Percentiles rank a stretch among this genome's conserved stretches.
phyloP scores from a whole-genome alignment of 495 filamentous ascomycete genomes.

The Aspergillus coremiiformis region DNA sequence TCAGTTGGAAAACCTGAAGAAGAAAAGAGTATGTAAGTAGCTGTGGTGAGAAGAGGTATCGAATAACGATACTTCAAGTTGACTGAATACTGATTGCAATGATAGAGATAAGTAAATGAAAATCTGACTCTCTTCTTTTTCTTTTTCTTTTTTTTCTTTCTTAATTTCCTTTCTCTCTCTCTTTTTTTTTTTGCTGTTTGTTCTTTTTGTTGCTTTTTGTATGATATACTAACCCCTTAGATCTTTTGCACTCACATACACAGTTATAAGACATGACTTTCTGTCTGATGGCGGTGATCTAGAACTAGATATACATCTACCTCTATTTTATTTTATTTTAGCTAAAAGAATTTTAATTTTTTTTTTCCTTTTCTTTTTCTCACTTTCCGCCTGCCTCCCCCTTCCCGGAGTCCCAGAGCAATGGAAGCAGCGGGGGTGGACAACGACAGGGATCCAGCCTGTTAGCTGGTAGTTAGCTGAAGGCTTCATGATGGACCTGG shows the following conservation, averaged over 20 bases:
- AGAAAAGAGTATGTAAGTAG: background rate
- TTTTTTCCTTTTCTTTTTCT: background rate
- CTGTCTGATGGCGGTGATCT: conserved; percentile 14
- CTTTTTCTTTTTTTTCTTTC: background rate
- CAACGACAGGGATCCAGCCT: conserved; percentile 14
- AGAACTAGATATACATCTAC: conserved; percentile 23
- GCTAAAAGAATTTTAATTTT: background rate
- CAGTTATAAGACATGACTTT: background rate
- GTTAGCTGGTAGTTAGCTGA: conserved; percentile 7
- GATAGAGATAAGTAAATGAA: background rate
- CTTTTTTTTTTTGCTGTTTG: conserved; percentile 5
- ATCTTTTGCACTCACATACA: conserved; percentile 4
- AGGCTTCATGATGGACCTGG: background rate
- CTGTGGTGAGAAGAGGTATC: too few species aligned
- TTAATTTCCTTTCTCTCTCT: background rate
- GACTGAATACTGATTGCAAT: background rate
- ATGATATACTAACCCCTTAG: background rate
- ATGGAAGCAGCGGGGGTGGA: conserved; percentile 24
- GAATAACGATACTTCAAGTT: too few species aligned
- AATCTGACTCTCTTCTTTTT: background rate
- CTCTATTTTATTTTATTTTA: background rate
- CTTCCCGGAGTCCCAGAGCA: conserved; percentile 19
- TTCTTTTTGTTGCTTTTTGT: background rate
- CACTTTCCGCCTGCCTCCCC: conserved; percentile 3
- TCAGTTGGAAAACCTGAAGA: background rate